phyloP scores from a whole-genome alignment of 148 eudicot species.

The Arctostaphylos glauca region DNA sequence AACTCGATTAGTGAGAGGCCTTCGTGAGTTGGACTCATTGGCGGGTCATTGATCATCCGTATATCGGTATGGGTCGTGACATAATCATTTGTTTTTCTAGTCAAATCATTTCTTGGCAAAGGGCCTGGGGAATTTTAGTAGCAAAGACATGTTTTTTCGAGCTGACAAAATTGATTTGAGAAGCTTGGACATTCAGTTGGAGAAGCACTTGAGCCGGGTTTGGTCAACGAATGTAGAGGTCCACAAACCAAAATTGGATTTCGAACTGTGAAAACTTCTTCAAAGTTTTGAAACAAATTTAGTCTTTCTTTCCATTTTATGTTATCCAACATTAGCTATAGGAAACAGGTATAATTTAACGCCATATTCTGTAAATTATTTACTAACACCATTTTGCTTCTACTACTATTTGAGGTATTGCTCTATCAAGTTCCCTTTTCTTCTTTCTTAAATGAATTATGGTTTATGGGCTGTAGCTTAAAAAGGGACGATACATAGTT shows the following conservation, averaged over 20 bases:
- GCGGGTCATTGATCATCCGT: too few relatives aligned
- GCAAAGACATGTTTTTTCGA: constrained; percentile 56
- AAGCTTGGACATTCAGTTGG: constrained; percentile 63
- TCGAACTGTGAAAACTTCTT: too few relatives aligned
- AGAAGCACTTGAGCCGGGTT: constrained; percentile 60
- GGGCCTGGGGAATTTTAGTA: constrained; percentile 48
- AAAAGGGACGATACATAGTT: not conserved
- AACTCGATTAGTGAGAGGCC: too few relatives aligned
- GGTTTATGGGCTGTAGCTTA: not conserved
- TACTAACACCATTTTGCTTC: too few relatives aligned
- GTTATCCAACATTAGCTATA: not conserved
- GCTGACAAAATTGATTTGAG: constrained; percentile 81
- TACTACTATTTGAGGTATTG: too few relatives aligned
- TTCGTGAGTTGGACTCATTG: too few relatives aligned
- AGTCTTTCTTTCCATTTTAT: not conserved
- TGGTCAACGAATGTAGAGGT: constrained; percentile 49
- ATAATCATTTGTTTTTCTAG: not conserved
- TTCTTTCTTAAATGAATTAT: too few relatives aligned
- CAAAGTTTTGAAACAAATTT: not conserved
- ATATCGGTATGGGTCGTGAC: too few relatives aligned
- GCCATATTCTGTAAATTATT: too few relatives aligned
- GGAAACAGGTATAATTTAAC: not conserved
- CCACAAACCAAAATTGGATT: constrained; percentile 23
- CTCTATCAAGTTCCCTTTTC: too few relatives aligned
- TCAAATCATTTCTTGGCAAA: constrained; percentile 7